Evolutionary conservation across 148 eudicot species (phyloP), one percentile per base, ranked within the genome.

Genomic region (Rheum nobile): DNA sequence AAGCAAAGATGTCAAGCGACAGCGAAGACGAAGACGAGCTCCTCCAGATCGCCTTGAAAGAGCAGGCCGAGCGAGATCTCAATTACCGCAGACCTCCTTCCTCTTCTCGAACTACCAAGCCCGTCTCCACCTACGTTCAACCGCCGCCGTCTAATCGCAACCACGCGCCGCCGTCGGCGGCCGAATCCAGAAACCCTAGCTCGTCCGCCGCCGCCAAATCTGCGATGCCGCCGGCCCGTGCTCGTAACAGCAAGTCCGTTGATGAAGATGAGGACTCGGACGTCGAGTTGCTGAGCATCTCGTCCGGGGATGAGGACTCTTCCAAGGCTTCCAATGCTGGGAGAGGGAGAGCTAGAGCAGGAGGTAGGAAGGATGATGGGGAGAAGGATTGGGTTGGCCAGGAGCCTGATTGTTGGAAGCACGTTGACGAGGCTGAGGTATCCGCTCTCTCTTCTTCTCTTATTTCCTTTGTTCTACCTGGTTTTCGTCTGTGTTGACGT

Each of bases 241-340:
- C 80, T 69, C 65, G 80, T 32, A 72, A 54, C 12, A 67, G 39
- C 41, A 84, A 81, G 75, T 81, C 92, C n/a, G 74, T 83, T 71
- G 97, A 89, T 34, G 95, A 88, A 0, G 97, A 94, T 55, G 98
- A 91, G 0, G 98, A 95, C 75, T 95, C 98, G 2, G 98, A 94
- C 72, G 87, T 94, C 31, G 98, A 94, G 81, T 72, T 94, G 90
- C 78, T 94, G 76, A 94, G 98, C 71, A 94, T 94, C 41, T 89
- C 96, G 4, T 94, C 98, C 0, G 98, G 98, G 2, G 98, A 94
- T 65, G 96, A 91, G 80, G 96, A 94, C 19, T 77, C 87, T 50
- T 78, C 87, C 5, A 87, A 80, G 73, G 87, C 84, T 29, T 79
- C 83, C 76, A 81, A 78, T 59, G 79, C 86, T 21, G 80, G 74